Evolutionary conservation across 1,284 basidiomycete species (phyloP), one percentile per base, ranked within the genome.

Genomic region (Leccinum variabile): DNA sequence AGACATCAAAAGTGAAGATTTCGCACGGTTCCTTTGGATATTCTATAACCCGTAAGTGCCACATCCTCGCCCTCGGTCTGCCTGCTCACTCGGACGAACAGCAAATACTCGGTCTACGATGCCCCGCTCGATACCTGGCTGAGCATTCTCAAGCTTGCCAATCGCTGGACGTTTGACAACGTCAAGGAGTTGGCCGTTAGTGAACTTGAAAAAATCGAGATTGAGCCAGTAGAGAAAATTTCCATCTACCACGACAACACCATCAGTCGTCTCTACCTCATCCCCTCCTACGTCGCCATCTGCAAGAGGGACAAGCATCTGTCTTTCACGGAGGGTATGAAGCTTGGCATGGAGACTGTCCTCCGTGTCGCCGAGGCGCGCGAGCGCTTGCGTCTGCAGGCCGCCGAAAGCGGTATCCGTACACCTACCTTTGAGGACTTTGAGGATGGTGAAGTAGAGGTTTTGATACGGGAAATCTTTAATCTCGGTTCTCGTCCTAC

Each of bases 1-100:
- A 32, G 80, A 81, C 13, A 74, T 80, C 13, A 71, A 72, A 3
- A 76, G 79, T 2, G 76, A 80, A 18, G 83, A 85, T 25, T 85
- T 88, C 61, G 79, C 80, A 16, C 76, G 78, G 2, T 80, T 89
- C 49, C 76, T 87, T 3, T 86, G 85, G 80, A 80, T 88, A 0
- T 87, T 88, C 65, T 88, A 88, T 67, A 88, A 88, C 63, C 81
- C 84, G 86, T 88, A 67, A 66, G 64, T 25, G 52, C 32, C 30
- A 0, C 13, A 16, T 56, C 18, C n/a, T 28, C 2, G 5, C 14
- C 60, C n/a, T 35, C 35, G 28, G 11, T 30, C 18, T 35, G 7
- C 54, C 63, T 59, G 30, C 65, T 66, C 5, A 75, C 62, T 37
- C 13, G 35, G 28, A 22, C 37, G 50, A 55, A 35, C 65, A 86